These are phyloP conservation scores for Zygnema cylindricum DNA, from an alignment of 139 green algal genomes.

Conservation along the genomic window DNA sequence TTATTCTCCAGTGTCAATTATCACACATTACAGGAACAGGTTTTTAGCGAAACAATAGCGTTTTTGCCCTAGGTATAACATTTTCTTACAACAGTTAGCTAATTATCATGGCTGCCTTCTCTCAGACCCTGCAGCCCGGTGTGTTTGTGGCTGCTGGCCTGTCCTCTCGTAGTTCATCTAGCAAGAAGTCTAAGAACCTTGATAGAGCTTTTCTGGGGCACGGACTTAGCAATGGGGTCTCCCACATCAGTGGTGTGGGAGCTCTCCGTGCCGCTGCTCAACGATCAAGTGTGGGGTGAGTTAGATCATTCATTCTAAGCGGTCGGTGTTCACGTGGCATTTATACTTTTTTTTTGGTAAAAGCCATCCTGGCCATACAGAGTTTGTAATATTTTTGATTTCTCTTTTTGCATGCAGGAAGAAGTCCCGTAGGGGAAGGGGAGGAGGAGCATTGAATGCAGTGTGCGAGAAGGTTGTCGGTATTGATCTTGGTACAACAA, in stretches of 20 bases:
- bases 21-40: too few relatives aligned
- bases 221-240: neutral
- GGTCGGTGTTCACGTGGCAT: too few relatives aligned
- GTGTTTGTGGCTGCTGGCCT: neutral
- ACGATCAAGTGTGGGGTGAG: neutral
- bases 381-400: too few relatives aligned
- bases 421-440: neutral
- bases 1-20: neutral
- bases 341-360: too few relatives aligned
- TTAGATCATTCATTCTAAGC: too few relatives aligned
- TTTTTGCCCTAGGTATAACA: too few relatives aligned
- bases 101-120: neutral
- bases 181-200: neutral
- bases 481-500: conserved; percentile 98
- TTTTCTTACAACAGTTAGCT: too few relatives aligned
- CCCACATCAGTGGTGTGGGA: neutral
- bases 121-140: neutral
- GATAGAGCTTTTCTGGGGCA: neutral
- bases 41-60: too few relatives aligned
- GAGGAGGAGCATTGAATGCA: conserved; percentile 37
- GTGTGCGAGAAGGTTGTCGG: conserved; percentile 81
- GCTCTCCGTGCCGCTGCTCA: neutral
- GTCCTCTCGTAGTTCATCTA: neutral
- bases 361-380: too few relatives aligned
- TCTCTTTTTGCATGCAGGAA: conserved; percentile 8